Percentiles rank a stretch among this genome's conserved stretches.
Evolutionary conservation across 345 rosid species (phyloP).

Genomic region (Gossypium bickii): DNA sequence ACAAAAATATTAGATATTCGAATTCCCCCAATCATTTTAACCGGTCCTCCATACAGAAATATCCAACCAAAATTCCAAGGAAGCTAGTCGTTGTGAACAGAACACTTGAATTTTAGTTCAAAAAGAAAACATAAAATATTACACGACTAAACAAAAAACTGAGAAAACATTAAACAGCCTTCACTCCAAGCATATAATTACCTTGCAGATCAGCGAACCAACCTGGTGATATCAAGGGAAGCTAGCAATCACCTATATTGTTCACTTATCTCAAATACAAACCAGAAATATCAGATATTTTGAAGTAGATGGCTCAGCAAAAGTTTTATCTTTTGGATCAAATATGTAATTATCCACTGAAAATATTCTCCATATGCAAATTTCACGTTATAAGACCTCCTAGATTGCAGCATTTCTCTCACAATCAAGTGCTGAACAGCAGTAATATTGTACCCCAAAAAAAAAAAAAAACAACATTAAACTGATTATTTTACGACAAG

Average conservation of each 20-base stretch:
- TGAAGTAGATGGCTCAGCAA: conserved; percentile 17
- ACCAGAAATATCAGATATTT: conserved; percentile 32
- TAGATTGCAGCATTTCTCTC: background rate
- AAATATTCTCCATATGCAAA: background rate
- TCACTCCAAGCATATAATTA: conserved; percentile 19
- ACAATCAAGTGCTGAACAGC: conserved; percentile 22
- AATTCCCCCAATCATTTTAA: conserved; percentile 12
- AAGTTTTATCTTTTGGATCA: background rate
- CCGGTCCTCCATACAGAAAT: conserved; percentile 11
- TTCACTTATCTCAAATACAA: conserved; percentile 23
- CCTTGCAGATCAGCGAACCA: conserved; percentile 25
- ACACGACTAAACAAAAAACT: conserved; percentile 6
- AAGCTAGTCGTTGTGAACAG: background rate
- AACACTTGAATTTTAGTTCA: background rate
- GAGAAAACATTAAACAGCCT: conserved; percentile 11
- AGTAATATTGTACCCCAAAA: background rate
- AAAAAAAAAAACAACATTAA: too few species aligned
- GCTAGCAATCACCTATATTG: conserved; percentile 42
- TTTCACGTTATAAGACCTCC: background rate
- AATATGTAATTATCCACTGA: background rate
- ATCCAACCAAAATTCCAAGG: conserved; percentile 14
- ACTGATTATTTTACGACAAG: background rate
- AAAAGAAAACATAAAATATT: background rate
- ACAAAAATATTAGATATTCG: background rate
- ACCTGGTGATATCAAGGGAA: conserved; percentile 35